Evolutionary conservation across 2,329 filamentous ascomycete species (phyloP), one percentile per base, ranked within the genome.

Genomic region (Aspergillus sp.): DNA sequence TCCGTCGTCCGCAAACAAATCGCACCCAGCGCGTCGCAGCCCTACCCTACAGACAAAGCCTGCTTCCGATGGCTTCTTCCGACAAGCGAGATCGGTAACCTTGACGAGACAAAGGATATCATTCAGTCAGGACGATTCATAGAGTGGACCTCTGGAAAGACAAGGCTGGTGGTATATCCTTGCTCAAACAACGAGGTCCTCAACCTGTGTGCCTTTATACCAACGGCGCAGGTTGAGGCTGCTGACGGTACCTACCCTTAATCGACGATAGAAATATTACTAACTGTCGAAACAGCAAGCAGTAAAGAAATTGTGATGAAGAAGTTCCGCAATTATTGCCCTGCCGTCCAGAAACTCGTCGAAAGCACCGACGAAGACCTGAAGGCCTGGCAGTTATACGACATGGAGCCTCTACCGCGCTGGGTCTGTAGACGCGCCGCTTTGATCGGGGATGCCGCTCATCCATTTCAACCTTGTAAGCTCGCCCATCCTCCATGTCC

Each of bases 391-490:
- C 79, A 79, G 33, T 66, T 88, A 2, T 72, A 83, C 6, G 86
- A 89, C 61, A 87, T 88, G 83, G 78, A 82, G 5, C 67, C 77
- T 1, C 72, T 89, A 8, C 77, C 80, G 0, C 77, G 73, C 0
- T 89, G 85, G 82, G 75, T 77, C 0, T 78, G 79, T 2, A 80
- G 73, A 0, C 78, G 75, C 9, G 69, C 87, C 8, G 84, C 80
- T 0, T 68, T 89, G 0, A 70, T 89, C 0, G 87, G 87, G 0
- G 87, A 89, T 66, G 84, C 86, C 0, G 87, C 86, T 0, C 87
- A 90, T 67, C 86, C 87, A 0, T 88, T 89, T 61, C 77, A 86
- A 0, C 87, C 86, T 46, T 68, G 67, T 70, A 53, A 51, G 50
- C 46, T 12, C 1, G 3, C 12, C 5, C 2, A 7, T 22, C 7